Base-by-base conservation (phyloP, 108 stramenopile species). In the Skeletonema costatum region DNA sequence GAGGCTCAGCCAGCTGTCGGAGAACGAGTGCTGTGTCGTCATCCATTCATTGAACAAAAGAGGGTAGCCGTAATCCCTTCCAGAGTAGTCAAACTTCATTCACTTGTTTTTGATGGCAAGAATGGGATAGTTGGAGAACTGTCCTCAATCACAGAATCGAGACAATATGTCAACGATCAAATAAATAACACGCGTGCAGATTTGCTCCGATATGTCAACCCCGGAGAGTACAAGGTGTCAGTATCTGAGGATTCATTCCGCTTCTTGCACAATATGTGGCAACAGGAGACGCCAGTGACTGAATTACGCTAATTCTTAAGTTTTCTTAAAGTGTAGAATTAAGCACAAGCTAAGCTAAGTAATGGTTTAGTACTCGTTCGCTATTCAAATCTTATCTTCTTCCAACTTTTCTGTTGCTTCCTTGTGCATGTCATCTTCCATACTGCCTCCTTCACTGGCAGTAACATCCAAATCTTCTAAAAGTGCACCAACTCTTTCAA, bases 201-300 rank as follows among this genome's bases (percentile, higher is more conserved):
- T 70, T 75, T 93, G 64, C 80, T 93, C 19, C 89, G 96, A 19
- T 84, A 87, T 62, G 66, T 90, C 17, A 96, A 99, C 78, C 98
- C 99, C 4, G 93, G 90, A 33, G 79, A 81, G 17, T 97, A 97
- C 90, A 90, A 90, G 68, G 92, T 97, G 16, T 90, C 87, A 41
- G 93, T 99, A 2, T 94, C 94, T 16, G 77, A 84, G 46, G 67
- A 72, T 9, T 85, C 97, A 38, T 97, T 88, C 63, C 70, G 73
- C 13, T 96, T 90, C 74, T 67, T 98, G 29, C 99, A 97, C 70
- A 51, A 93, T 60, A 66, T 98, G 30, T 99, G 99, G 99, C 87
- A 96, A 50, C 64, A 46, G 29, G 89, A 94, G 56, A 88, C 88
- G 31, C 94, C 94, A 32, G 89, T 94, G 36, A 60, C 64, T 46